These are phyloP conservation scores for Hanseniaspora lindneri DNA, from an alignment of 805 yeast genomes.

Conservation along the genomic window DNA sequence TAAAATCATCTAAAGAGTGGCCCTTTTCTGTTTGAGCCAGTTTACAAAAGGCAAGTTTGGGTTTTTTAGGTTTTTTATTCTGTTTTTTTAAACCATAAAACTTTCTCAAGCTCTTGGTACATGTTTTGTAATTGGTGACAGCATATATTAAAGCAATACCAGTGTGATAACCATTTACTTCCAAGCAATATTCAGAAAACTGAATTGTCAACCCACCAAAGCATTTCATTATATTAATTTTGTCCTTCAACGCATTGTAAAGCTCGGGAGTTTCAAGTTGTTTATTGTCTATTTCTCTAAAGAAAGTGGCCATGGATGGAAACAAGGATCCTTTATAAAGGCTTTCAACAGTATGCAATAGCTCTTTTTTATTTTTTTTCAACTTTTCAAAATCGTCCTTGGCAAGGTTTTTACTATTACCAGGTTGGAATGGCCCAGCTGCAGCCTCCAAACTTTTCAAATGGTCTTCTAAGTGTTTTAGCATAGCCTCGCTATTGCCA, in stretches of 20 bases:
- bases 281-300: no score
- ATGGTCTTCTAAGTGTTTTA: neutral
- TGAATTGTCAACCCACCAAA: neutral
- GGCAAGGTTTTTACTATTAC: no score
- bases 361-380: no score
- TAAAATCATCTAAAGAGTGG: neutral
- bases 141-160: neutral
- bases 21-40: no score
- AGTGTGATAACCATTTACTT: neutral
- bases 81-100: neutral
- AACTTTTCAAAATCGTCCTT: no score
- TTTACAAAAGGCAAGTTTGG: no score
- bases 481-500: neutral
- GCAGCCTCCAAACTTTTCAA: neutral
- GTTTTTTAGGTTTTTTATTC: neutral
- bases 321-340: no score
- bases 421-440: no score
- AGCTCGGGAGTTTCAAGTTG: neutral
- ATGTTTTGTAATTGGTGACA: neutral
- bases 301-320: no score
- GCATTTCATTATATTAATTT: neutral
- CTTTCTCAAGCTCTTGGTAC: neutral
- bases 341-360: no score
- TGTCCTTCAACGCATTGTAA: neutral
- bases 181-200: slow-evolving; percentile 1